Conservation (phyloP, 164 flowering plant genomes). For the Houttuynia cordata region DNA sequence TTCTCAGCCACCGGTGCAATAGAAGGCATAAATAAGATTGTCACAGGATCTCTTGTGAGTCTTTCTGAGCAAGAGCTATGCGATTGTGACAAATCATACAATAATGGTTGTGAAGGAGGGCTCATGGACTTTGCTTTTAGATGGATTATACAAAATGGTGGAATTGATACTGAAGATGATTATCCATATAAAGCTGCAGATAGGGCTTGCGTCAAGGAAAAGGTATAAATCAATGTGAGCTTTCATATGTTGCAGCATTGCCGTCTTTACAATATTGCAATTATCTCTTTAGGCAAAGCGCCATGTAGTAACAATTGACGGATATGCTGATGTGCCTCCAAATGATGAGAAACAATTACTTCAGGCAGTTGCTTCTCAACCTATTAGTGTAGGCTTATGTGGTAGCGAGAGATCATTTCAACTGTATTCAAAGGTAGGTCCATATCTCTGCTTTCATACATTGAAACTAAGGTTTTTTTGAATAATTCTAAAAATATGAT, state of each 20-base stretch:
- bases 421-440: slow-evolving; percentile 69
- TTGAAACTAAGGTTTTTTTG: too few species aligned
- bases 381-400: slow-evolving; percentile 86
- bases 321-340: slow-evolving; percentile 52
- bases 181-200: slow-evolving; percentile 59
- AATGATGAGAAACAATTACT: slow-evolving; percentile 48
- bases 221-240: slow-evolving; percentile 22
- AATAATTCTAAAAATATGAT: too few species aligned
- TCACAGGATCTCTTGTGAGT: slow-evolving; percentile 73
- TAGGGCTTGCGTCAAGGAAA: slow-evolving; percentile 43
- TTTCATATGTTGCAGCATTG: background rate
- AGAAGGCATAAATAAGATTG: slow-evolving; percentile 83
- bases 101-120: slow-evolving; percentile 82
- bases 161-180: slow-evolving; percentile 90
- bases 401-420: slow-evolving; percentile 88
- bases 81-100: slow-evolving; percentile 70
- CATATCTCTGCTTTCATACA: background rate
- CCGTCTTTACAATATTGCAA: background rate
- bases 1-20: slow-evolving; percentile 95
- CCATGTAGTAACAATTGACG: slow-evolving; percentile 76
- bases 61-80: slow-evolving; percentile 91
- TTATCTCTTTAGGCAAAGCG: slow-evolving; percentile 37
- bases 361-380: slow-evolving; percentile 71
- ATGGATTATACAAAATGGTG: slow-evolving; percentile 62
- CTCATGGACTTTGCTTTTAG: slow-evolving; percentile 92